These are phyloP conservation scores for Aspergillus quadrilineatus DNA, from an alignment of 2,329 filamentous ascomycete genomes.

Conservation along the genomic window DNA sequence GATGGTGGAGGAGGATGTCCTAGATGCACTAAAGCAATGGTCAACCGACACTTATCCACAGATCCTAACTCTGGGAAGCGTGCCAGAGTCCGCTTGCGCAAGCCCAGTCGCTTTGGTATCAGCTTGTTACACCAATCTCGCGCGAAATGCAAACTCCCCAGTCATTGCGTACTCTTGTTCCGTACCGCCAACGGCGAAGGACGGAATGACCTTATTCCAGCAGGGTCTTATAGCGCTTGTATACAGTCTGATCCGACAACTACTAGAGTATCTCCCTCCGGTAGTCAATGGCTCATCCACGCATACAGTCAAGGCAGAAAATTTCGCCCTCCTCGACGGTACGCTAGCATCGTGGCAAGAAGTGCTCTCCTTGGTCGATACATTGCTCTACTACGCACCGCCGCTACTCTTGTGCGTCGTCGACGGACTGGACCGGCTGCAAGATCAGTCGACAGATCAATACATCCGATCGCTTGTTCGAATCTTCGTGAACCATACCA, in stretches of 20 bases:
- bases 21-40: slow-evolving; percentile 37
- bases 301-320: slow-evolving; percentile 36
- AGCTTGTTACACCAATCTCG: slow-evolving; percentile 33
- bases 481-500: slow-evolving; percentile 34
- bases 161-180: slow-evolving; percentile 40
- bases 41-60: slow-evolving; percentile 33
- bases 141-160: slow-evolving; percentile 32
- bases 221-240: slow-evolving; percentile 37
- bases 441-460: slow-evolving; percentile 33
- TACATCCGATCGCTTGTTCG: slow-evolving; percentile 36
- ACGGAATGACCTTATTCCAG: slow-evolving; percentile 27
- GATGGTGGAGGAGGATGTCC: slow-evolving; percentile 26
- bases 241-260: slow-evolving; percentile 41
- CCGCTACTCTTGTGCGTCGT: slow-evolving; percentile 39
- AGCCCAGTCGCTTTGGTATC: slow-evolving; percentile 35
- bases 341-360: slow-evolving; percentile 37
- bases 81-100: slow-evolving; percentile 25
- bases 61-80: slow-evolving; percentile 33
- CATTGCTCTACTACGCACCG: slow-evolving; percentile 35
- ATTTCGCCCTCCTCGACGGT: slow-evolving; percentile 35
- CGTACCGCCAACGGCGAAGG: slow-evolving; percentile 22
- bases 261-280: slow-evolving; percentile 38
- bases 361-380: slow-evolving; percentile 37
- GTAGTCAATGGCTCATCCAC: slow-evolving; percentile 36
- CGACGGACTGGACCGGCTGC: slow-evolving; percentile 36